phyloP scores from a whole-genome alignment of 169 alveolate genomes.

The Plasmodium knowlesi region DNA sequence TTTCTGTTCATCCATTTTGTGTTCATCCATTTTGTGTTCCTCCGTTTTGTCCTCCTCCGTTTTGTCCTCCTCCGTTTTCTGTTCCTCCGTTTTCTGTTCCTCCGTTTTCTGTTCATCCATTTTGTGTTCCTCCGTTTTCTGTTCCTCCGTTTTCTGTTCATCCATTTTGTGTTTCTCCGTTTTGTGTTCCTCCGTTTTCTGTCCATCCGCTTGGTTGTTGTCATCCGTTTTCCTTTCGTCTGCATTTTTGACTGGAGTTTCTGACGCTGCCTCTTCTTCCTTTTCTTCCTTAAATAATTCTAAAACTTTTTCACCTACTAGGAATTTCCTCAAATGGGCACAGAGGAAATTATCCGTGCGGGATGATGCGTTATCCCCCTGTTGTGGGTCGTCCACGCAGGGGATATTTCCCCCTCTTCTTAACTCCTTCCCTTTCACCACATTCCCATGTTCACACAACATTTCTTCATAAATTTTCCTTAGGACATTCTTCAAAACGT shows the following conservation, averaged over 20 bases:
- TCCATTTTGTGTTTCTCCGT: background rate
- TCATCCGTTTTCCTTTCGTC: background rate
- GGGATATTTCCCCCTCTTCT: background rate
- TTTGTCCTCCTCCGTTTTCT: no score
- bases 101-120: background rate
- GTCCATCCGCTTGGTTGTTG: background rate
- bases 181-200: background rate
- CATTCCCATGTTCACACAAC: slow-evolving; percentile 3
- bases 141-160: background rate
- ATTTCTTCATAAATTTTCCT: slow-evolving; percentile 14
- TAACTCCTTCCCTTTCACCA: background rate
- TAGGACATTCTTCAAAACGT: slow-evolving; percentile 25
- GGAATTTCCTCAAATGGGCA: background rate
- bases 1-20: background rate
- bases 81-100: background rate
- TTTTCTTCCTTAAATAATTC: background rate
- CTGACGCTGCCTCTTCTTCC: background rate
- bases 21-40: background rate
- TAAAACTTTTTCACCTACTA: slow-evolving; percentile 17
- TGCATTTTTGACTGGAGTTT: background rate
- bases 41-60: background rate
- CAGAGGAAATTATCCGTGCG: background rate
- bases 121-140: background rate
- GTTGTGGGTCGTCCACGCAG: background rate
- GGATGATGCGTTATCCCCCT: no score